Percentiles rank a stretch among this genome's conserved stretches.
Conservation (phyloP, 2,329 filamentous ascomycete genomes). For the Pyrenochaeta sp. region DNA sequence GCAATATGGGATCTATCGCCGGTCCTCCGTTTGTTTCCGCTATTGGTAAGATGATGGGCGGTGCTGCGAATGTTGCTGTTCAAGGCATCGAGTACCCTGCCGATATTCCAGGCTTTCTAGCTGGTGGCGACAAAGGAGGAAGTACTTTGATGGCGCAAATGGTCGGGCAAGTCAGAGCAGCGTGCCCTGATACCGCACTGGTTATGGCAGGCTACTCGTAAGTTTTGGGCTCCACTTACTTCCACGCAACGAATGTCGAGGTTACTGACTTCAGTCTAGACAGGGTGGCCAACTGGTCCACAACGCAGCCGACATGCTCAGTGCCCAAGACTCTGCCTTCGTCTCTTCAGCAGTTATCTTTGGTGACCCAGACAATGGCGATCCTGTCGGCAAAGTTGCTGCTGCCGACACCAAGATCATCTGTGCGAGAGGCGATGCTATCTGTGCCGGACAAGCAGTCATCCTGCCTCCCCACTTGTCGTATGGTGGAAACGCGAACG, state of each 20-base stretch:
- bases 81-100: slow-evolving; percentile 65
- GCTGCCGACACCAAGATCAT: slow-evolving; percentile 42
- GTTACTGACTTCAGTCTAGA: slow-evolving; percentile 15
- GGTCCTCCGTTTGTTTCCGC: slow-evolving; percentile 61
- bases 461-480: slow-evolving; percentile 45
- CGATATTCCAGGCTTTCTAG: slow-evolving; percentile 53
- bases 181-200: slow-evolving; percentile 56
- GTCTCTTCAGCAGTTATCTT: slow-evolving; percentile 44
- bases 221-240: slow-evolving; percentile 27
- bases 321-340: slow-evolving; percentile 28
- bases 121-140: slow-evolving; percentile 55
- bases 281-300: slow-evolving; percentile 55
- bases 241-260: too few relatives aligned
- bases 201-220: slow-evolving; percentile 59
- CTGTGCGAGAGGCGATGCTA: slow-evolving; percentile 45
- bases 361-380: slow-evolving; percentile 47
- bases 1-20: slow-evolving; percentile 59
- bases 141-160: slow-evolving; percentile 54
- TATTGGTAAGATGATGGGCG: slow-evolving; percentile 50
- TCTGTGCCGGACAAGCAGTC: slow-evolving; percentile 39
- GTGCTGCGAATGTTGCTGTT: slow-evolving; percentile 55
- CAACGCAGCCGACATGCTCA: slow-evolving; percentile 50
- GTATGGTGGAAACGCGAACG: slow-evolving; percentile 39
- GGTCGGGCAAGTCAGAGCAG: slow-evolving; percentile 47
- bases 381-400: slow-evolving; percentile 41